phyloP scores from a whole-genome alignment of 2,329 filamentous ascomycete species.

The Phaeosphaeriaceae sp. region DNA sequence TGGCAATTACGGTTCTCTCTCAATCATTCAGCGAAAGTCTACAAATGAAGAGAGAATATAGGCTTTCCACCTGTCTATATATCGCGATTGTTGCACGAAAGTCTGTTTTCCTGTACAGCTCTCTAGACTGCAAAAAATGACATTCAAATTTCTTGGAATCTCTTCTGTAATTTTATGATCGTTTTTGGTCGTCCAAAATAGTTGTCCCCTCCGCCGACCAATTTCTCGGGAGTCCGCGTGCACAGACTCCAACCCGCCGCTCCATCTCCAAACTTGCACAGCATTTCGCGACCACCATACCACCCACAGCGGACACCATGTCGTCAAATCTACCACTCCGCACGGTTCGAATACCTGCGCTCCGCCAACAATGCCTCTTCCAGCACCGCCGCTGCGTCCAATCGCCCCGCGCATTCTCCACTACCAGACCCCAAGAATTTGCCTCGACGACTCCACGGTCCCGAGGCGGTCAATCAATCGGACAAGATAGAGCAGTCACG shows the following conservation, averaged over 20 bases:
- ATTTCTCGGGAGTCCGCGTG: slow-evolving; percentile 15
- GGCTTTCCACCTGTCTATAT: no score
- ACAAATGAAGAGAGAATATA: no score
- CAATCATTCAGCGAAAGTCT: background rate
- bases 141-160: no score
- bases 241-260: slow-evolving; percentile 6
- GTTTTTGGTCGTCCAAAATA: no score
- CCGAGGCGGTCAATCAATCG: slow-evolving; percentile 10
- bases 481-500: slow-evolving; percentile 13
- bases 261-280: slow-evolving; percentile 20
- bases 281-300: slow-evolving; percentile 7
- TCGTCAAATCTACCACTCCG: slow-evolving; percentile 34
- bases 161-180: no score
- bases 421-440: slow-evolving; percentile 26
- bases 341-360: slow-evolving; percentile 25
- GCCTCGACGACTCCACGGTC: slow-evolving; percentile 28
- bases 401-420: slow-evolving; percentile 11
- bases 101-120: no score
- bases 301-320: slow-evolving; percentile 25
- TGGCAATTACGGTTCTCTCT: background rate
- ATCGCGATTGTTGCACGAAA: no score
- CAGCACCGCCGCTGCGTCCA: slow-evolving; percentile 14
- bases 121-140: no score
- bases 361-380: slow-evolving; percentile 39
- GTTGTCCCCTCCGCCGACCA: background rate